A percentile compares a stretch with the other conserved stretches of the same genome.
These are phyloP conservation scores for Colletotrichum eleusines DNA, from an alignment of 2,329 filamentous ascomycete genomes.

Conservation along the genomic window DNA sequence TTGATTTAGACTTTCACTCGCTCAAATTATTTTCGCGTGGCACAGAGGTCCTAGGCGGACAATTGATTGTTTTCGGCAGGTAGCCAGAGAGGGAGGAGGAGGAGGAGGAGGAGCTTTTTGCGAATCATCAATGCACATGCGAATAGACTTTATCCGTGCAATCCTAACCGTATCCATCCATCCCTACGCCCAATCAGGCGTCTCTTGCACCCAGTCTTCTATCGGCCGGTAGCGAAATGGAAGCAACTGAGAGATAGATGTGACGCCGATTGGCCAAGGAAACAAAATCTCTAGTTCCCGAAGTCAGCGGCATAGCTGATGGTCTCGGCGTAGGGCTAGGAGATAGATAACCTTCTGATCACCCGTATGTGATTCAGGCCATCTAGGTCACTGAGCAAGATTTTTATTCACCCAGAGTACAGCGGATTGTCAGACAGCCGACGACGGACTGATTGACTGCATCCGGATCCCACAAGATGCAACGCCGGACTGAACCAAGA, in stretches of 20 bases:
- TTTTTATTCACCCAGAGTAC: not conserved
- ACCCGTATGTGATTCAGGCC: not conserved
- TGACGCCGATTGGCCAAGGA: slow-evolving; percentile 14
- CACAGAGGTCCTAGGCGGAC: not conserved
- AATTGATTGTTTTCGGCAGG: slow-evolving; percentile 23
- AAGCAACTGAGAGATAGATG: slow-evolving; percentile 12
- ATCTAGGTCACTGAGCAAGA: not conserved
- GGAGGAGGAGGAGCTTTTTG: not conserved
- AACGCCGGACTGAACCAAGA: not conserved
- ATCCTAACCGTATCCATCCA: not conserved
- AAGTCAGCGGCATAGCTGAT: slow-evolving; percentile 18
- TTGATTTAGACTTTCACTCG: slow-evolving; percentile 20
- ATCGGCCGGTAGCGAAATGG: not conserved
- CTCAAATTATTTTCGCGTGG: slow-evolving; percentile 17
- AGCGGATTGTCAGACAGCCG: not conserved
- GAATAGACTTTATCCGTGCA: slow-evolving; percentile 33
- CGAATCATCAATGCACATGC: slow-evolving; percentile 31
- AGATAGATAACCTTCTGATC: not conserved
- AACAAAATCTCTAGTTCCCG: slow-evolving; percentile 21
- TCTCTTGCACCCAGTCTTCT: slow-evolving; percentile 1
- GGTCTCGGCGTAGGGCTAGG: not conserved
- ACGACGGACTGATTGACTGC: slow-evolving; percentile 6
- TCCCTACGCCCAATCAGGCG: slow-evolving; percentile 14
- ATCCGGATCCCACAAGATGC: slow-evolving; percentile 5
- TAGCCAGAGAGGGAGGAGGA: too few species aligned